Evolutionary conservation across 257 asterid genomes (phyloP), one percentile per base, ranked within the genome.

Genomic region (Solanum ossicruentum): DNA sequence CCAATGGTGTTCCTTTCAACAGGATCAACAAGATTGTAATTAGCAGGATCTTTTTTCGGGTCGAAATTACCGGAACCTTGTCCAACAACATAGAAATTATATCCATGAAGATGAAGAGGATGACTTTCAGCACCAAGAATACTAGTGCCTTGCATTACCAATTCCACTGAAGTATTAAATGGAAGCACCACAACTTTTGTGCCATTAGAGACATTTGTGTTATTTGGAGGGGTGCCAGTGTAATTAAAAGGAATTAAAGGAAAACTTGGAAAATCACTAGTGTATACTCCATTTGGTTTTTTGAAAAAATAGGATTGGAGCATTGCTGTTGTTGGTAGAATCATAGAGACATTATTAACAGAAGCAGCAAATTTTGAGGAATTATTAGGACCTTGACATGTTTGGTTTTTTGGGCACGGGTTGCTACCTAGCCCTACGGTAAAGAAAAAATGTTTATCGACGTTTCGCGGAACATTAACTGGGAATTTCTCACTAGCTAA

Each of bases 71-170:
- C 95, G 23, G 88, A 93, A 0, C 95, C 98, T 56, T 89, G 93
- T 21, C 98, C 98, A 1, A 93, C 91, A 0, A 92, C 89, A 56
- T 75, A 92, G 90, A 94, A 89, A 78, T 91, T 89, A 51, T 16
- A 83, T 2, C 98, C 98, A 71, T 94, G 97, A 39, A 92, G 90
- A 87, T 94, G 98, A 39, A 92, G 89, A 49, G 98, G 98, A 81
- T 94, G 98, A 87, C 93, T 92, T 87, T 94, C 95, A 7, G 92
- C 91, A 7, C 92, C 94, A 16, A 94, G 90, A 85, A 94, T 93
- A 78, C 94, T 92, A 2, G 98, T 93, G 12, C 83, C 95, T 85
- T 94, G 97, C 89, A 93, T 1, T 78, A 94, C 91, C 75, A 91
- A 78, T 67, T 94, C 95, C 85, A 93, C 91, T 17, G 89, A 83